Conservation (phyloP, 1,284 basidiomycete genomes). For the Leccinum griseonigrum region DNA sequence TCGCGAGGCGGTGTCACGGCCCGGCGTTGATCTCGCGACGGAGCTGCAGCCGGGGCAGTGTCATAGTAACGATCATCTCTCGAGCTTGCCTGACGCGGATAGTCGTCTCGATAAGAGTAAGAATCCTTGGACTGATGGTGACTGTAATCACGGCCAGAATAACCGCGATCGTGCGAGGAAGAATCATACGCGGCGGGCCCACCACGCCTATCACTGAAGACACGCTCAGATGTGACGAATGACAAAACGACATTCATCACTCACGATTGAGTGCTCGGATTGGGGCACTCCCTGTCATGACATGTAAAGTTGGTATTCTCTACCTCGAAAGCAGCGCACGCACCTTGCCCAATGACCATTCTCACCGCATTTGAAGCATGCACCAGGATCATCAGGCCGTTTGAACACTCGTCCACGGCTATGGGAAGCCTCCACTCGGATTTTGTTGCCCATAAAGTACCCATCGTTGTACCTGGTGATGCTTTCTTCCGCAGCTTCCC, state of each 20-base stretch:
- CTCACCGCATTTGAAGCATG: constrained; percentile 81
- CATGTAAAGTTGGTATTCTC: constrained; percentile 8
- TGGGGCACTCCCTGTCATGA: constrained; percentile 66
- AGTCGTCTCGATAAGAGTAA: constrained; percentile 47
- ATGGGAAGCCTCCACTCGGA: constrained; percentile 79
- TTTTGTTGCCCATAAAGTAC: constrained; percentile 85
- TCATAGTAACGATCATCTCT: constrained; percentile 57
- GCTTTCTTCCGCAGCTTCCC: constrained; percentile 78
- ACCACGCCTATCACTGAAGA: constrained; percentile 27
- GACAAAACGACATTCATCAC: constrained; percentile 19
- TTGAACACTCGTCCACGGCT: constrained; percentile 79
- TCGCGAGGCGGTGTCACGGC: constrained; percentile 61
- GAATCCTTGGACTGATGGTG: constrained; percentile 42
- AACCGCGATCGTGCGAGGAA: constrained; percentile 50
- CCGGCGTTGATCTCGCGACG: constrained; percentile 54
- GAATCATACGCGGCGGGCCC: constrained; percentile 41
- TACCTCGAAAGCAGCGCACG: constrained; percentile 20
- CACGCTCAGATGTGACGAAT: constrained; percentile 1
- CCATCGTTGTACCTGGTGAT: constrained; percentile 84
- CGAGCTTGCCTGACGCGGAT: constrained; percentile 39
- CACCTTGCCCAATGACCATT: constrained; percentile 85
- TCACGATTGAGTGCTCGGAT: constrained; percentile 44
- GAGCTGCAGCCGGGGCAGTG: constrained; percentile 46
- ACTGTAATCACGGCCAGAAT: constrained; percentile 47
- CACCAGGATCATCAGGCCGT: constrained; percentile 72